phyloP scores from a whole-genome alignment of 2,329 filamentous ascomycete genomes.

The Beauveria sp. region DNA sequence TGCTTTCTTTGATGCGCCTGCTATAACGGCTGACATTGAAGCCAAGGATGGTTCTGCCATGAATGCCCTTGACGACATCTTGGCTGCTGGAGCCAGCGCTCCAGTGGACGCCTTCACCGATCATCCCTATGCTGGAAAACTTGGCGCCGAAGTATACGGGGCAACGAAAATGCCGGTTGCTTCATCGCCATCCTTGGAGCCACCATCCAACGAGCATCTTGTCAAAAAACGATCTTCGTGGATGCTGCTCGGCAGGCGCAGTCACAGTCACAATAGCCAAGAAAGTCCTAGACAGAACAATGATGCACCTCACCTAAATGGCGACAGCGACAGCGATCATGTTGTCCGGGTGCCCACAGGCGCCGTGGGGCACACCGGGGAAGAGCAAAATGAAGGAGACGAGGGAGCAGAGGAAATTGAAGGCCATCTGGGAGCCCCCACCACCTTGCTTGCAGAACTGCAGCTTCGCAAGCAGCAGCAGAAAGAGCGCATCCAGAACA shows the following conservation, averaged over 20 bases:
- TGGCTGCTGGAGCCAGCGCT: constrained; percentile 80
- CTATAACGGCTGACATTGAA: constrained; percentile 43
- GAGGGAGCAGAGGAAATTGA: constrained; percentile 41
- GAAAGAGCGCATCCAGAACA: constrained; percentile 61
- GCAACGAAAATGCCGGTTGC: constrained; percentile 40
- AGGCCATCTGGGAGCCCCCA: constrained; percentile 64
- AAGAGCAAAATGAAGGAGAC: constrained; percentile 27
- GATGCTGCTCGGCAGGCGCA: constrained; percentile 38
- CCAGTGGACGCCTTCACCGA: constrained; percentile 90
- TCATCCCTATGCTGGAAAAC: constrained; percentile 70
- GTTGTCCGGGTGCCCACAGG: constrained; percentile 12
- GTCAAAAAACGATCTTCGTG: constrained; percentile 43
- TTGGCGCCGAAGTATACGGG: constrained; percentile 70
- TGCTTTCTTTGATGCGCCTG: constrained; percentile 74
- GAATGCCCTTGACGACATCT: constrained; percentile 80
- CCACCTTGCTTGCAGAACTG: constrained; percentile 85
- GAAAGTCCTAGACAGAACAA: constrained; percentile 20
- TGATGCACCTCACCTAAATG: background rate
- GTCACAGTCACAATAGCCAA: constrained; percentile 21
- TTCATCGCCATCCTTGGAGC: constrained; percentile 20
- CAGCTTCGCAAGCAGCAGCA: constrained; percentile 87
- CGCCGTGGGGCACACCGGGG: constrained; percentile 14
- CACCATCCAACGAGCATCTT: constrained; percentile 18
- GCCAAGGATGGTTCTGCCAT: constrained; percentile 75
- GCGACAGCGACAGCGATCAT: constrained; percentile 12